These are phyloP conservation scores for Graphiopsis chlorocephala DNA, from an alignment of 2,329 filamentous ascomycete species.

Conservation along the genomic window DNA sequence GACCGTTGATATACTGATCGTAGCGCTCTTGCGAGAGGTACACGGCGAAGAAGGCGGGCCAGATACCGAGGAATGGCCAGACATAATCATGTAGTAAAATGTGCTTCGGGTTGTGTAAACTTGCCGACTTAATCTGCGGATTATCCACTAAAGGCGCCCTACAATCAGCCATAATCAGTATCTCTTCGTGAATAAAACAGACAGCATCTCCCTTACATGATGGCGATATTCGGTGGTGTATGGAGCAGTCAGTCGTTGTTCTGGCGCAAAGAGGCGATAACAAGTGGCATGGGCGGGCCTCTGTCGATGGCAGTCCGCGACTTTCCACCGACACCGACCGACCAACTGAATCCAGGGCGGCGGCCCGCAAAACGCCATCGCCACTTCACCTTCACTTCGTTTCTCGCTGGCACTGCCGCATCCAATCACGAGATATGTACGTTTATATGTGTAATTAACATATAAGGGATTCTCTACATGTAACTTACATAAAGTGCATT, in stretches of 20 bases:
- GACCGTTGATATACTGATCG: conserved; percentile 84
- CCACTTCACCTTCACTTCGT: too few species aligned
- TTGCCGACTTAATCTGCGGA: conserved; percentile 80
- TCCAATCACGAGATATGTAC: too few species aligned
- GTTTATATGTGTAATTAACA: too few species aligned
- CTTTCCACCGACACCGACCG: too few species aligned
- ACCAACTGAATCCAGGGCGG: too few species aligned
- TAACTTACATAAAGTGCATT: too few species aligned
- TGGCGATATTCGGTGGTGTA: neutral
- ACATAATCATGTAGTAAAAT: conserved; percentile 80
- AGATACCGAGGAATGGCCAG: conserved; percentile 88
- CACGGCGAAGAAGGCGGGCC: conserved; percentile 86
- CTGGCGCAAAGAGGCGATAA: neutral
- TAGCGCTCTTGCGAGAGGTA: conserved; percentile 83
- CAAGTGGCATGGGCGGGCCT: conserved; percentile 1
- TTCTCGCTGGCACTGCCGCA: too few species aligned
- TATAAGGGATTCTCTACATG: too few species aligned
- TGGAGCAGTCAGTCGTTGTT: neutral
- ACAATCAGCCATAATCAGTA: conserved; percentile 19
- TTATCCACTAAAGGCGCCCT: conserved; percentile 83
- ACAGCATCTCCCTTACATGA: neutral
- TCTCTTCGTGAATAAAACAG: neutral
- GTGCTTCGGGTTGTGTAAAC: conserved; percentile 83
- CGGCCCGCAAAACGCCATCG: too few species aligned
- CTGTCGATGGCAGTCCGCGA: too few species aligned